These are phyloP conservation scores for Nicotiana obtusifolia DNA, from an alignment of 257 asterid genomes.

Conservation along the genomic window DNA sequence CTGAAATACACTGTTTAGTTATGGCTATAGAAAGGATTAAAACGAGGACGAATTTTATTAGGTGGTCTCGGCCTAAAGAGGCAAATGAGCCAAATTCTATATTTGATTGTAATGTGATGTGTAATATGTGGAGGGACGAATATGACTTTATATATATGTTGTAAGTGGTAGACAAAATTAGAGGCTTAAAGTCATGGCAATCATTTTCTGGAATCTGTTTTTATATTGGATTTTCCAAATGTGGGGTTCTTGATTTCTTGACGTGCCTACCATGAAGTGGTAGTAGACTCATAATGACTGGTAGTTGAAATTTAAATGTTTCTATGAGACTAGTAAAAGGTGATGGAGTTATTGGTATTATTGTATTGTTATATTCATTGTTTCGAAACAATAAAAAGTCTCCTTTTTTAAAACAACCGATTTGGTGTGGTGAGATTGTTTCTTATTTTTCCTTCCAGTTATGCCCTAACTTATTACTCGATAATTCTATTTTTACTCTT, in stretches of 20 bases:
- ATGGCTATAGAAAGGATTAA: neutral
- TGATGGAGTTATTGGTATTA: too few relatives aligned
- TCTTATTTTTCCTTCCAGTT: too few relatives aligned
- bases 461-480: too few relatives aligned
- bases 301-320: conserved; percentile 21
- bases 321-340: too few relatives aligned
- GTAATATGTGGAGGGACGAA: neutral
- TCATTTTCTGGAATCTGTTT: conserved; percentile 29
- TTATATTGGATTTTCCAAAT: conserved; percentile 21
- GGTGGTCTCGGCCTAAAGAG: neutral
- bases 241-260: conserved; percentile 17
- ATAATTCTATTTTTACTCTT: too few relatives aligned
- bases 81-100: neutral
- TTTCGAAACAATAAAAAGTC: too few relatives aligned
- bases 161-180: neutral
- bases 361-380: too few relatives aligned
- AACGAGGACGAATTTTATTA: neutral
- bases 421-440: too few relatives aligned
- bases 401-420: too few relatives aligned
- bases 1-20: neutral
- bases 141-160: neutral
- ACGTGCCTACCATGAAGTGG: conserved; percentile 51
- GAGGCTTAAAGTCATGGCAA: conserved; percentile 19
- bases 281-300: conserved; percentile 21
- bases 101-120: conserved; percentile 3